Conservation (phyloP, 2,329 filamentous ascomycete species). For the Cephalotrichum gorgonifer region DNA sequence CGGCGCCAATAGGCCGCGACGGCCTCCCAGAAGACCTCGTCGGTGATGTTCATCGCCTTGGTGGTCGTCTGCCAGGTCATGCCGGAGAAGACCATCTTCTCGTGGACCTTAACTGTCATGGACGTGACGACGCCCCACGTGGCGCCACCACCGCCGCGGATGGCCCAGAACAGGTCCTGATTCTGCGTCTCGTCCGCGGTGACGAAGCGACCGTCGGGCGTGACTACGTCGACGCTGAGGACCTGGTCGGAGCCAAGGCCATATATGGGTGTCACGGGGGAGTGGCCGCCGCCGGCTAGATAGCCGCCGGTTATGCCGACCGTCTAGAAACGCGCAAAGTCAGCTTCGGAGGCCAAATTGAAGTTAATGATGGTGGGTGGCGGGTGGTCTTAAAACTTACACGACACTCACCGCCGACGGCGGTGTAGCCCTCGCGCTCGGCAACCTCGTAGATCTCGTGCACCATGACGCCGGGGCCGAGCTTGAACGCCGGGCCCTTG, state of each 20-base stretch:
- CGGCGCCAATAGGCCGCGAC: conserved; percentile 29
- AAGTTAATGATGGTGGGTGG: neutral
- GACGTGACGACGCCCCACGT: conserved; percentile 47
- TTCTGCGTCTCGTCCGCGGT: conserved; percentile 28
- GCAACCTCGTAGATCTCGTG: conserved; percentile 41
- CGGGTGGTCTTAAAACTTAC: neutral
- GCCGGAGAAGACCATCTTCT: conserved; percentile 28
- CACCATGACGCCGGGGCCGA: conserved; percentile 43
- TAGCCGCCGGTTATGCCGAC: conserved; percentile 53
- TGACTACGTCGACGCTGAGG: conserved; percentile 35
- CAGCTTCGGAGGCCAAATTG: neutral
- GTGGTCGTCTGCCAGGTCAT: conserved; percentile 29
- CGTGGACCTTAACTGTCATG: conserved; percentile 41
- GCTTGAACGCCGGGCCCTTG: conserved; percentile 38
- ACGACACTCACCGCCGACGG: conserved; percentile 41
- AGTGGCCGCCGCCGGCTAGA: conserved; percentile 50
- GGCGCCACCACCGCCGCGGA: conserved; percentile 39
- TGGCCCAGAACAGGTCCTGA: conserved; percentile 37
- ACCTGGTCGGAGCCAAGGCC: conserved; percentile 43
- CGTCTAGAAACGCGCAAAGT: conserved; percentile 16
- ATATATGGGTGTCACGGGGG: conserved; percentile 37
- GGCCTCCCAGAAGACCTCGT: conserved; percentile 35
- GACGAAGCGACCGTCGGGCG: conserved; percentile 31
- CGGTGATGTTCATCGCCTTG: conserved; percentile 15
- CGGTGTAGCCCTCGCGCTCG: conserved; percentile 29